Evolutionary conservation across 2,329 filamentous ascomycete genomes (phyloP), one percentile per base, ranked within the genome.

Genomic region (Sphaerulina vaccinii): DNA sequence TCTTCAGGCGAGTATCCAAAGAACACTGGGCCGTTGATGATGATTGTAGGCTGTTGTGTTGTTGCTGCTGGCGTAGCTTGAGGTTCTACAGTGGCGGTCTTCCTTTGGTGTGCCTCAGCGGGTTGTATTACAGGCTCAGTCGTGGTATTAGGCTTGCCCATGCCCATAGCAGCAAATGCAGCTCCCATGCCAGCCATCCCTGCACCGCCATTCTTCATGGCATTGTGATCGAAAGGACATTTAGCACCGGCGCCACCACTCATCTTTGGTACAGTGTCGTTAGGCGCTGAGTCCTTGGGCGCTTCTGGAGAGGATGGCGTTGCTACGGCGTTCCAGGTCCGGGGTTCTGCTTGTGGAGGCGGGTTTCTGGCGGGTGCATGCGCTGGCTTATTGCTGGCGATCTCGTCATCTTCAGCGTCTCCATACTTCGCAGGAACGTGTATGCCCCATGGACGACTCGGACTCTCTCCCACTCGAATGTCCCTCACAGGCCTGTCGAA

Each of bases 11-110:
- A 84, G 65, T 96, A 96, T 0, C 92, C 92, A 62, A 97, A 89
- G 65, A 96, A 96, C 0, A 96, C 90, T 0, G 92, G 92, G 0
- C 92, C 92, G 7, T 88, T 95, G 66, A 96, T 96, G 0, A 95
- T 77, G 81, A 96, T 87, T 62, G 87, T 85, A 8, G 88, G 81
- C 8, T 48, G 19, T 29, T 21, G 24, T n/a, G 21, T 23, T 11
- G 24, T 24, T 22, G 36, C 36, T 21, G 45, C 11, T 5, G 36
- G n/a, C 21, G 36, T 7, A 39, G 35, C 40, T 50, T 51, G 22
- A 19, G 15, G 7, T 39, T 27, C 23, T 9, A 16, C 21, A 36
- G 21, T 10, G 15, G 5, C n/a, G n/a, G 33, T 2, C 38, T 7
- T 8, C n/a, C 18, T 8, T 45, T 18, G 21, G 42, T 18, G n/a